These are phyloP conservation scores for Malassezia psittaci DNA, from an alignment of 1,284 basidiomycete species.

Conservation along the genomic window DNA sequence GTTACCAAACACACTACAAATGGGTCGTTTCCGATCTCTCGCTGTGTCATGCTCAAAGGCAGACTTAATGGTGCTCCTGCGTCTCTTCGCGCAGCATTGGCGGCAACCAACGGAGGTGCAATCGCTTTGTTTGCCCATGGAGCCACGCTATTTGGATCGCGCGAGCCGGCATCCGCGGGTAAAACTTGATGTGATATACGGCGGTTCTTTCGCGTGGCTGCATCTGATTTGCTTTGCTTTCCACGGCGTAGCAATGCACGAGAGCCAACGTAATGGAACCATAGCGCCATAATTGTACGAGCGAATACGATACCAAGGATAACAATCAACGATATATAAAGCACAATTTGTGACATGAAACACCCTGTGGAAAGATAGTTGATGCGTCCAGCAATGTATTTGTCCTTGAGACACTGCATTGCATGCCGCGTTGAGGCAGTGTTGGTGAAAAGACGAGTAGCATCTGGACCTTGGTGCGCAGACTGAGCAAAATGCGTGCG, in stretches of 20 bases:
- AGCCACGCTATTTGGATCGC: slow-evolving; percentile 74
- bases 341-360: slow-evolving; percentile 77
- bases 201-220: slow-evolving; percentile 26
- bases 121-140: slow-evolving; percentile 65
- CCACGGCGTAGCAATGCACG: slow-evolving; percentile 55
- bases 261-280: slow-evolving; percentile 90
- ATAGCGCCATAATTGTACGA: slow-evolving; percentile 88
- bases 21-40: slow-evolving; percentile 56
- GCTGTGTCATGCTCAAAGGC: slow-evolving; percentile 22
- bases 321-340: slow-evolving; percentile 82
- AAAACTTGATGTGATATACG: slow-evolving; percentile 82
- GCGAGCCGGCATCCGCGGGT: slow-evolving; percentile 84
- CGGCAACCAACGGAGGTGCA: slow-evolving; percentile 75
- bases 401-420: slow-evolving; percentile 35
- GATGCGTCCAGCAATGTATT: slow-evolving; percentile 67
- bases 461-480: slow-evolving; percentile 65
- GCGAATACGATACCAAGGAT: slow-evolving; percentile 80
- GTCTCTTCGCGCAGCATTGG: background rate
- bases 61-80: slow-evolving; percentile 7
- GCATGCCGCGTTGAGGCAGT: slow-evolving; percentile 23
- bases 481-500: slow-evolving; percentile 58
- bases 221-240: slow-evolving; percentile 17
- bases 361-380: slow-evolving; percentile 94
- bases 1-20: slow-evolving; percentile 92
- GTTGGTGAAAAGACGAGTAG: slow-evolving; percentile 53